These are phyloP conservation scores for Penicillium digitatum DNA, from an alignment of 2,329 filamentous ascomycete genomes.

Conservation along the genomic window DNA sequence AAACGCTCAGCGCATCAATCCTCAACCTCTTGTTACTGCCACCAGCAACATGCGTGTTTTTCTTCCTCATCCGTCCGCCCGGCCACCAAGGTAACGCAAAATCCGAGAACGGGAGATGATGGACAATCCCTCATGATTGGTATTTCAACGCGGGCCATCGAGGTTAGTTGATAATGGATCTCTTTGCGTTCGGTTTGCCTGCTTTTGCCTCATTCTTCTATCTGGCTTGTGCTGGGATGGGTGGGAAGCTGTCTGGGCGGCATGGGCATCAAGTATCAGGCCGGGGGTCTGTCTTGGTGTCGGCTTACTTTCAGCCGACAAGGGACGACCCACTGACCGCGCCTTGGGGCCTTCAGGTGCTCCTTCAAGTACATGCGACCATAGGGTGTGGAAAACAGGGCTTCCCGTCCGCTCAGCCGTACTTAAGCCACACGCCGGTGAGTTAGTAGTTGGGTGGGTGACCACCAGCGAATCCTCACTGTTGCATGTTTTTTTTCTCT, in stretches of 20 bases:
- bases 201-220: neutral
- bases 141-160: slow-evolving; percentile 77
- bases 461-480: slow-evolving; percentile 47
- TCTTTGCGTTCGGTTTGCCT: neutral
- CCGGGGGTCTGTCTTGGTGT: neutral
- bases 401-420: slow-evolving; percentile 48
- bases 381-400: slow-evolving; percentile 47
- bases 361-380: slow-evolving; percentile 39
- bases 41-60: slow-evolving; percentile 29
- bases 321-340: neutral
- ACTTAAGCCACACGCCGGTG: slow-evolving; percentile 46
- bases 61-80: slow-evolving; percentile 32
- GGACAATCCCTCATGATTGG: slow-evolving; percentile 79
- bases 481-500: slow-evolving; percentile 40
- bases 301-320: neutral
- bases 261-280: neutral
- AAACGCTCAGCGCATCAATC: neutral
- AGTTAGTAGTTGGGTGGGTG: slow-evolving; percentile 48
- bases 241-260: neutral
- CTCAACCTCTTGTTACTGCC: slow-evolving; percentile 1
- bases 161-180: slow-evolving; percentile 51
- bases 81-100: slow-evolving; percentile 50
- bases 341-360: slow-evolving; percentile 13
- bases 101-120: slow-evolving; percentile 75
- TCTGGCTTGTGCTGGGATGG: neutral